Base-by-base conservation (phyloP, 176 grass and related monocot genomes). In the Aegilops bicornis region DNA sequence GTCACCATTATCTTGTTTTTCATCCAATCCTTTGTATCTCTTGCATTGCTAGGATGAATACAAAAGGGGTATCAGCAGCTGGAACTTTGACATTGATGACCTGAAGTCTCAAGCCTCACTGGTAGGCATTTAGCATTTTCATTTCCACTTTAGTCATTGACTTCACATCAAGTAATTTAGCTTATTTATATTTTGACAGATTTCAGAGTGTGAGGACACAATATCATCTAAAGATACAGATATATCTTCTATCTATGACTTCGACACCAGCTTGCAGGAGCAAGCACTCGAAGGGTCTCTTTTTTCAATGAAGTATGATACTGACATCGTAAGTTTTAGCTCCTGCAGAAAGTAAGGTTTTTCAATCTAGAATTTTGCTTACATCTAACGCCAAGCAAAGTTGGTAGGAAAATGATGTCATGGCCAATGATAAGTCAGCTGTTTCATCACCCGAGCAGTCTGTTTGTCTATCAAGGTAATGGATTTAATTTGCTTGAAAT, bases 21-120 rank as follows among this genome's bases (percentile, higher is more conserved):
- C 9, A 92, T 76, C 73, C 31, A 20, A 45, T 33, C 20, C 40
- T 27, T 90, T 35, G 32, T 83, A 35, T 80, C 36, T 89, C 24
- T 73, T 54, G 40, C 87, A 85, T 89, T 47, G 7, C 22, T 90
- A 99, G 97, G 93, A 86, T 82, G 94, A 99, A 91, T 99, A 99
- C 64, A 99, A 94, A 86, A 91, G 92, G 83, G 97, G 97, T 81
- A 96, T 99, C 78, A 99, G 97, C 77, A 74, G 92, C 73, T 99
- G 97, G 97, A 99, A 91, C 73, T 99, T 99, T 59, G 92, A 99
- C 73, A 81, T 96, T 15, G 97, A 99, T 58, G 97, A 99, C 74
- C 73, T 99, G 79, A 99, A 91, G 81, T 88, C 92, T 88, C 97
- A 94, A 81, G 97, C 97, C 73, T 91, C 91, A 85, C 79, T 90